Evolutionary conservation across 2,329 filamentous ascomycete genomes (phyloP), one percentile per base, ranked within the genome.

Genomic region (Bipolaris sorokiniana): DNA sequence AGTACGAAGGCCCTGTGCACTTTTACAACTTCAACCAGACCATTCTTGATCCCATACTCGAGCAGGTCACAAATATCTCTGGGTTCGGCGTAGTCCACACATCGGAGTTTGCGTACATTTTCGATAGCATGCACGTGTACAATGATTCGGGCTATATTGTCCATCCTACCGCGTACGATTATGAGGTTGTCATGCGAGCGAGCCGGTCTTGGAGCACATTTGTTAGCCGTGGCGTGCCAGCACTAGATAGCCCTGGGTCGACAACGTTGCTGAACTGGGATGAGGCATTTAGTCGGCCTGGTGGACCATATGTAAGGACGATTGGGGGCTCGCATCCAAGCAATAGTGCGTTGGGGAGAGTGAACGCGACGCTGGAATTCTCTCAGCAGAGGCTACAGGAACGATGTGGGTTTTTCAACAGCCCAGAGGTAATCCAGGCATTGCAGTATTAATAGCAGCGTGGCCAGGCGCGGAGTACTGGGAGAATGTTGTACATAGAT

Each of bases 11-110:
- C 4, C 55, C 61, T 4, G 79, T 83, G 4, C 85, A 80, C 63
- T 69, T 84, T 1, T 84, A 81, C 67, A 71, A 80, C 57, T 82
- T 80, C 72, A 86, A 86, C 66, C 82, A 84, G 63, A 85, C 83
- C 0, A 76, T 85, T n/a, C 70, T 84, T 2, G 79, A 77, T 3
- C 74, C 78, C 0, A 75, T 81, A 28, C 65, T 84, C n/a, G 68
- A 70, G 9, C 49, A 71, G 3, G 41, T 58, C 7, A 62, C 62
- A 20, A 74, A 75, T 9, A 60, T 71, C 3, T 70, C 75, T 1
- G 80, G 80, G 1, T 63, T 81, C 5, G 83, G 83, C 26, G 72
- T 79, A 0, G 74, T 83, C 5, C 83, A 86, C 65, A 83, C 81
- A 0, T 80, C 81, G 0, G 83, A 85, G 49, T 80, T 85, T 23